These are phyloP conservation scores for Didymella exigua DNA, from an alignment of 2,329 filamentous ascomycete species.

Conservation along the genomic window DNA sequence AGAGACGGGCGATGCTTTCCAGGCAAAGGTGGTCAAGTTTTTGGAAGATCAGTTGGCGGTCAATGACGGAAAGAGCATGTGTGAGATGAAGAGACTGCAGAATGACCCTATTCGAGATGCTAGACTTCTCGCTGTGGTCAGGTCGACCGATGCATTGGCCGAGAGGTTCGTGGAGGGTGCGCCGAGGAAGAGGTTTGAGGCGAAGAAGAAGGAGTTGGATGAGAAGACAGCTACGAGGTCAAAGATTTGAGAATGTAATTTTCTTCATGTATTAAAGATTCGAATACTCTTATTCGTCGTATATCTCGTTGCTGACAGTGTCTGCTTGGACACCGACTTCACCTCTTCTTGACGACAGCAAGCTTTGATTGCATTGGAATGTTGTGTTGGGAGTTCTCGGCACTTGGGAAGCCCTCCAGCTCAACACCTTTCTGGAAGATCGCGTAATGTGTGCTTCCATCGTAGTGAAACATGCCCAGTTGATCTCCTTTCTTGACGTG, in stretches of 20 bases:
- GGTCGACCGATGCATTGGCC: conserved; percentile 55
- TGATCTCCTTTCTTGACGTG: conserved; percentile 71
- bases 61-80: conserved; percentile 60
- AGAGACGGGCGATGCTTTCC: conserved; percentile 49
- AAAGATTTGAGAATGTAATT: conserved; percentile 28
- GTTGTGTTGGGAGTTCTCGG: conserved; percentile 39
- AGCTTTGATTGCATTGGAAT: conserved; percentile 47
- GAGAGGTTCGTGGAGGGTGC: conserved; percentile 58
- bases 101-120: conserved; percentile 53
- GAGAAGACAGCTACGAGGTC: conserved; percentile 40
- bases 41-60: conserved; percentile 51
- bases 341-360: conserved; percentile 38
- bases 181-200: conserved; percentile 52
- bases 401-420: conserved; percentile 37
- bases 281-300: neutral
- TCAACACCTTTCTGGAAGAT: conserved; percentile 66
- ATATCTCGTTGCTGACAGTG: neutral
- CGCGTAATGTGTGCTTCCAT: conserved; percentile 73
- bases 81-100: conserved; percentile 58
- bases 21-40: conserved; percentile 49
- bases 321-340: neutral
- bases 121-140: conserved; percentile 55
- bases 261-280: neutral
- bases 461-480: conserved; percentile 80
- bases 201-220: conserved; percentile 47